A percentile compares a stretch with the other conserved stretches of the same genome.
Evolutionary conservation across 1,284 basidiomycete genomes (phyloP).

Genomic region (Moesziomyces sp.): DNA sequence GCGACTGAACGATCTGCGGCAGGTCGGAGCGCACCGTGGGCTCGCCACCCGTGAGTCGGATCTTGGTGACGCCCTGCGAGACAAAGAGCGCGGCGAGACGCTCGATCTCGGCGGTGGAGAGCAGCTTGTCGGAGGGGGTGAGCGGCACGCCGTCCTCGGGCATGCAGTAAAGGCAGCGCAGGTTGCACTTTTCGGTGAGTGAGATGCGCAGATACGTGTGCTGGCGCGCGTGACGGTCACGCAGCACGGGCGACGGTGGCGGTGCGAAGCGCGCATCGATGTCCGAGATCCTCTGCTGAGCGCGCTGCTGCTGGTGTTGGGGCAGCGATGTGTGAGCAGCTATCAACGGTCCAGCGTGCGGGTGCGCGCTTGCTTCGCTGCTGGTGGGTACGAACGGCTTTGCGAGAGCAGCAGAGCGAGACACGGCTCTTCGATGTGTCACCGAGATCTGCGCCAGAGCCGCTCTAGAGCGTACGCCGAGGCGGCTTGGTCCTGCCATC

Average conservation of each 20-base stretch:
- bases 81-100: conserved; percentile 80
- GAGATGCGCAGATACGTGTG: conserved; percentile 88
- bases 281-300: conserved; percentile 30
- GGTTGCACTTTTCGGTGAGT: conserved; percentile 85
- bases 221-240: conserved; percentile 48
- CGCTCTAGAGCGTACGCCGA: conserved; percentile 3
- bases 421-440: conserved; percentile 8
- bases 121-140: conserved; percentile 76
- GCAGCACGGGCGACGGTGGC: conserved; percentile 31
- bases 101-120: conserved; percentile 80
- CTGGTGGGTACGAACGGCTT: conserved; percentile 9
- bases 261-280: conserved; percentile 24
- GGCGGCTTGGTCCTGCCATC: conserved; percentile 27
- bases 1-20: conserved; percentile 73
- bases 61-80: conserved; percentile 80
- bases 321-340: neutral
- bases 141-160: conserved; percentile 82
- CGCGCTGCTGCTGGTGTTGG: conserved; percentile 14
- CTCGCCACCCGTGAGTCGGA: conserved; percentile 86
- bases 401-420: conserved; percentile 1
- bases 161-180: conserved; percentile 92
- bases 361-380: neutral
- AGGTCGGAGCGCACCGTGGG: conserved; percentile 86
- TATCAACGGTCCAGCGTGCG: neutral
- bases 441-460: neutral